Percentiles rank a stretch among this genome's conserved stretches.
Evolutionary conservation across 345 rosid species (phyloP).

Genomic region (Crucihimalaya himalaica): DNA sequence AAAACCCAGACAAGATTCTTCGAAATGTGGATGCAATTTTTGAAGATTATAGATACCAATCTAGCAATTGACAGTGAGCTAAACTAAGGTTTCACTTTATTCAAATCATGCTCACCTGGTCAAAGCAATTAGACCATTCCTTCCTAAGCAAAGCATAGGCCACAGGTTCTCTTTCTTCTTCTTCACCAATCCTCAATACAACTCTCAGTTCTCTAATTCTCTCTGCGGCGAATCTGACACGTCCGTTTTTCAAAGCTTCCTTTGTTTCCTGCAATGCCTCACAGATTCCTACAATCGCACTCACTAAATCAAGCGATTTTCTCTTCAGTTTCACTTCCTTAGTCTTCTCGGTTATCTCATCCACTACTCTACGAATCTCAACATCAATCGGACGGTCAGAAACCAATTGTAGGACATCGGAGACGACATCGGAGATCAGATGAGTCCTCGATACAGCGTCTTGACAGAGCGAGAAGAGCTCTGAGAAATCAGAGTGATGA

Average conservation of each 20-base stretch:
- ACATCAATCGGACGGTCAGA: slow-evolving; percentile 65
- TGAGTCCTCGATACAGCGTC: slow-evolving; percentile 63
- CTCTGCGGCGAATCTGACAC: slow-evolving; percentile 72
- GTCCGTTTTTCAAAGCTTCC: slow-evolving; percentile 59
- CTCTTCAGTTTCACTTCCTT: slow-evolving; percentile 64
- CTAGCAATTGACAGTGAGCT: slow-evolving; percentile 3
- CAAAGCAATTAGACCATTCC: slow-evolving; percentile 81
- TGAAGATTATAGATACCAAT: neutral
- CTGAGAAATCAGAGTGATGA: slow-evolving; percentile 73
- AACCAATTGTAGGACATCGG: slow-evolving; percentile 53
- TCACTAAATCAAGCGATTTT: slow-evolving; percentile 66
- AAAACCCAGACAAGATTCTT: slow-evolving; percentile 59
- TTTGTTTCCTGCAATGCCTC: slow-evolving; percentile 66
- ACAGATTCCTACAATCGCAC: slow-evolving; percentile 56
- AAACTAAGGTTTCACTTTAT: slow-evolving; percentile 4
- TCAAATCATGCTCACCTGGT: slow-evolving; percentile 55
- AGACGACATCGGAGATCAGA: slow-evolving; percentile 47
- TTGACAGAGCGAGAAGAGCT: slow-evolving; percentile 76
- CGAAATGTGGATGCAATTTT: slow-evolving; percentile 35
- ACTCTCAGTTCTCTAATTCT: slow-evolving; percentile 66
- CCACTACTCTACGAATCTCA: slow-evolving; percentile 60
- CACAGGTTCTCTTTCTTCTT: slow-evolving; percentile 69
- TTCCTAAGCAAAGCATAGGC: slow-evolving; percentile 69
- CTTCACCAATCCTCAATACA: slow-evolving; percentile 68
- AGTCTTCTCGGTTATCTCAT: slow-evolving; percentile 56